Evolutionary conservation across 495 filamentous ascomycete species (phyloP), one percentile per base, ranked within the genome.

Genomic region (Trichoderma gamsii): DNA sequence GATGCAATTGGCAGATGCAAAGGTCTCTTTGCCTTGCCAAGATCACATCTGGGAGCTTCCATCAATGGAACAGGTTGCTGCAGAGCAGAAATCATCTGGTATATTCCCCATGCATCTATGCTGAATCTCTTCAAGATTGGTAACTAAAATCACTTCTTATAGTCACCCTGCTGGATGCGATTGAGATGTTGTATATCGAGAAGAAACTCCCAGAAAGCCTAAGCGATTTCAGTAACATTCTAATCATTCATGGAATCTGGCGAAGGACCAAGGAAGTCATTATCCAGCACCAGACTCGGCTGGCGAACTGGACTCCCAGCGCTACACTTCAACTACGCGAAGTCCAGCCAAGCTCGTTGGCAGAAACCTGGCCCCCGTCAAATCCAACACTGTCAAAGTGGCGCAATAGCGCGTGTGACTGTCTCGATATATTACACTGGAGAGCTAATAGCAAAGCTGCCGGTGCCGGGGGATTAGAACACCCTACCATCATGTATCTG

Each of bases 361-460:
- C 76, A 4, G 76, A 79, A 43, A 77, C 83, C n/a, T 85, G 81
- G 83, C 79, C 83, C 12, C 83, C 83, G 4, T 76, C 78, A 8
- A 82, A 82, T 21, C 79, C 80, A 8, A 80, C 79, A 0, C 83
- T 80, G 67, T 79, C 82, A 1, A 84, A 82, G 68, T 86, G 83
- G 83, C 79, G 82, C 32, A 86, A 86, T 70, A 81, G 80, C 61
- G 79, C 82, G n/a, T 86, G 83, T 59, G 83, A 86, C 69, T 82
- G 79, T 59, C 70, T 86, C 13, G 83, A 86, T 68, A 81, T 84
- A n/a, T 74, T 86, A 9, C 83, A 86, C 67, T 86, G 83, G 83
- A 76, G 76, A 21, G 82, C 82, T 25, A 84, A 84, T 66, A 76
- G 73, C 51, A 63, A 63, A 16, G 56, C 56, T 12, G 56, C 56